Conservation (phyloP, 75 land plant genomes). For the Ceratopteris richardii region DNA sequence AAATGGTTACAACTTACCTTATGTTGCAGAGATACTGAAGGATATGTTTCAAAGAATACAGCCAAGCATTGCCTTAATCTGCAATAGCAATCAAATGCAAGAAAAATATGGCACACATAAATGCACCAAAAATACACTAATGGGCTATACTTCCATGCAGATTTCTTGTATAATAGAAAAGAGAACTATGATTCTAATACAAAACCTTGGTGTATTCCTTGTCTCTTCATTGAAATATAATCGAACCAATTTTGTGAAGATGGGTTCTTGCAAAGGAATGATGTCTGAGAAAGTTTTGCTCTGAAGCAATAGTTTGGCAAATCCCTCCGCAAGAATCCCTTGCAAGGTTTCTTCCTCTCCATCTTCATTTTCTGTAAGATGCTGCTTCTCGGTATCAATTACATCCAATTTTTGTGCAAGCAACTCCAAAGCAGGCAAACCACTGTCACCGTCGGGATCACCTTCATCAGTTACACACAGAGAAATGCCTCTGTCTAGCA, state of each 20-base stretch:
- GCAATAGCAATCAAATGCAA: slow-evolving; percentile 2
- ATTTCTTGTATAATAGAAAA: too few species aligned
- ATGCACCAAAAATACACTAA: too few species aligned
- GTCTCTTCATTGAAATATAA: slow-evolving; percentile 61
- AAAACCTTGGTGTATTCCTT: slow-evolving; percentile 53
- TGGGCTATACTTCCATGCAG: too few species aligned
- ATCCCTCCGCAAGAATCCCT: slow-evolving; percentile 72
- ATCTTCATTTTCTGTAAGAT: slow-evolving; percentile 5
- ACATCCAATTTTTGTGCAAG: slow-evolving; percentile 29
- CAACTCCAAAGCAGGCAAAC: slow-evolving; percentile 14
- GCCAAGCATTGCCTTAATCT: slow-evolving; percentile 91
- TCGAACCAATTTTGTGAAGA: slow-evolving; percentile 51
- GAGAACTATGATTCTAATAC: too few species aligned
- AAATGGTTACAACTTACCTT: slow-evolving; percentile 42
- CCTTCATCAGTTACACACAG: slow-evolving; percentile 16
- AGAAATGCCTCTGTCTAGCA: slow-evolving; percentile 55
- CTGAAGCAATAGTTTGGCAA: slow-evolving; percentile 82
- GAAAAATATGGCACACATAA: too few species aligned
- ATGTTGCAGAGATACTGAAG: slow-evolving; percentile 59
- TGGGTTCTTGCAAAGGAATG: slow-evolving; percentile 30
- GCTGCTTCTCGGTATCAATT: slow-evolving; percentile 25
- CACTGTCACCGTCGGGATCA: slow-evolving; percentile 13
- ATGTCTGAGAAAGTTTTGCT: slow-evolving; percentile 57
- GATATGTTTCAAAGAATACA: slow-evolving; percentile 86
- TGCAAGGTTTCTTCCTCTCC: slow-evolving; percentile 52